Evolutionary conservation across 2,329 filamentous ascomycete species (phyloP).

Genomic region (Raffaelea ambrosiae): DNA sequence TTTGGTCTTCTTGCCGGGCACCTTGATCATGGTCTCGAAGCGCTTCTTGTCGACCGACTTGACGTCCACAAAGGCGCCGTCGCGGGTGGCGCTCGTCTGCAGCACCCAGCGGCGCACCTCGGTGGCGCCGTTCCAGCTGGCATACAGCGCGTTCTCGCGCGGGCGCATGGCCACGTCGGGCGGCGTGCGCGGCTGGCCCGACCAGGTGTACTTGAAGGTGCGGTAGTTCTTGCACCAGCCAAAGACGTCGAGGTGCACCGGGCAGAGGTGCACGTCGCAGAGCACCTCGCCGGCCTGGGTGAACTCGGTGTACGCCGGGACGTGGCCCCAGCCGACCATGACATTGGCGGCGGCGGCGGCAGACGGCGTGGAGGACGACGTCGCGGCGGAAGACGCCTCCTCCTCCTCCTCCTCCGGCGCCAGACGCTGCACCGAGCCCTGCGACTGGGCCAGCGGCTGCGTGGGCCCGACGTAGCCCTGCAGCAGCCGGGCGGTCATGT

Average conservation of each 20-base stretch:
- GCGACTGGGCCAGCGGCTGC: constrained; percentile 25
- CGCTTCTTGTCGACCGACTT: background rate
- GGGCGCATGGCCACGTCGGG: constrained; percentile 14
- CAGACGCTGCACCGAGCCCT: constrained; percentile 31
- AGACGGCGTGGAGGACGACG: constrained; percentile 27
- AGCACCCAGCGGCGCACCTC: constrained; percentile 16
- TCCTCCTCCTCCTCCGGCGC: constrained; percentile 16
- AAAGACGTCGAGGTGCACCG: constrained; percentile 14
- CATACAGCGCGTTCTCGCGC: constrained; percentile 14
- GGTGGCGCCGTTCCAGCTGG: constrained; percentile 25
- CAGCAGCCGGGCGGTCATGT: constrained; percentile 33
- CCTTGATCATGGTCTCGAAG: background rate
- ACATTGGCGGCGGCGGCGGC: constrained; percentile 31
- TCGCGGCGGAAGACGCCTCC: constrained; percentile 26
- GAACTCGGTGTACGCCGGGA: constrained; percentile 38
- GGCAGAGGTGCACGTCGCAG: constrained; percentile 31
- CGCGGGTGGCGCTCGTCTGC: background rate
- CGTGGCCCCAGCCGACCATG: constrained; percentile 37
- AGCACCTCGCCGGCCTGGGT: constrained; percentile 27
- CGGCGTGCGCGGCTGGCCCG: constrained; percentile 15
- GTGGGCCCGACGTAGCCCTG: constrained; percentile 28
- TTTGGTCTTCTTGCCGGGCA: background rate
- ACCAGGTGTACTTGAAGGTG: constrained; percentile 18
- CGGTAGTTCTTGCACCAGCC: constrained; percentile 17
- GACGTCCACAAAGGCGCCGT: background rate